phyloP scores from a whole-genome alignment of 768 basidiomycete species.

The Zangia roseola region DNA sequence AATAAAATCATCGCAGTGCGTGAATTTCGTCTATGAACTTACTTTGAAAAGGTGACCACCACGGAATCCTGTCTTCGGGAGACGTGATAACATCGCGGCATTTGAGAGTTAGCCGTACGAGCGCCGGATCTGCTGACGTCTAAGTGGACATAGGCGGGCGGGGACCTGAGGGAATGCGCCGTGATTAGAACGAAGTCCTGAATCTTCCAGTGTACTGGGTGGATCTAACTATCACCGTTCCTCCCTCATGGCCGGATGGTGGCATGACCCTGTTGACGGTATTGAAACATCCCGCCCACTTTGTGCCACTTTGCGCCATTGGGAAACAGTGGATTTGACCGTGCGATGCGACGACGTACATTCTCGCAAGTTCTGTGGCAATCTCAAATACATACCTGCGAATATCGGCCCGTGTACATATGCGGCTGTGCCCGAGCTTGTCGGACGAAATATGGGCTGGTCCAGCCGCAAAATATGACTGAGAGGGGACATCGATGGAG shows the following conservation, averaged over 20 bases:
- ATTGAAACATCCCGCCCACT: background rate
- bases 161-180: background rate
- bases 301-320: constrained; percentile 3
- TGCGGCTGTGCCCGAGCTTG: background rate
- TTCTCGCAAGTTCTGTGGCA: background rate
- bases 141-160: background rate
- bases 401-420: background rate
- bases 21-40: background rate
- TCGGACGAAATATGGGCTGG: background rate
- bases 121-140: background rate
- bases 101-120: background rate
- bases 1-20: background rate
- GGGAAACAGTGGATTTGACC: constrained; percentile 5
- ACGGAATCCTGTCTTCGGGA: background rate
- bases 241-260: background rate
- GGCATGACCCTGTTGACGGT: background rate
- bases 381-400: background rate
- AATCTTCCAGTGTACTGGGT: background rate
- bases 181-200: background rate
- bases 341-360: constrained; percentile 1
- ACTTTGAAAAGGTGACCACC: background rate
- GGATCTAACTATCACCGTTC: constrained; percentile 4
- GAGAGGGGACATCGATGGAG: background rate
- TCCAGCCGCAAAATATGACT: background rate
- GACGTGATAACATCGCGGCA: background rate